These are phyloP conservation scores for Sphagnum tenellum DNA, from an alignment of 225 moss, liverwort and hornwort species.

Conservation along the genomic window DNA sequence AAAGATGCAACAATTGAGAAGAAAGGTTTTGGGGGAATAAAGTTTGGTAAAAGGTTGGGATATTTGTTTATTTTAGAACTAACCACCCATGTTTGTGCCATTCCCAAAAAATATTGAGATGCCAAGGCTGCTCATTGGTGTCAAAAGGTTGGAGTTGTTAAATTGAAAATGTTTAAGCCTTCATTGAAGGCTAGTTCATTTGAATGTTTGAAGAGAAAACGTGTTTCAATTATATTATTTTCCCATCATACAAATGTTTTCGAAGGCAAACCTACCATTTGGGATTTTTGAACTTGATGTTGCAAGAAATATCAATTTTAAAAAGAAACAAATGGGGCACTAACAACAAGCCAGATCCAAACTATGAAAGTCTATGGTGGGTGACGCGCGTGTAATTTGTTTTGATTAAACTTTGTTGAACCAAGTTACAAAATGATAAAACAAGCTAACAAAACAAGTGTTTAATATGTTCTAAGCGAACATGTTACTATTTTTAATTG, in stretches of 20 bases:
- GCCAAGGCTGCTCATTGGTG: too few species aligned
- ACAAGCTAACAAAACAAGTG: not conserved
- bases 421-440: not conserved
- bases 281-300: not conserved
- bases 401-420: not conserved
- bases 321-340: not conserved
- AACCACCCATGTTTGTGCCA: not conserved
- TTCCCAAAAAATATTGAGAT: too few species aligned
- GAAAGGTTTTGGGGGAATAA: not conserved
- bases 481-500: not conserved
- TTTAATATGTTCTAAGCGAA: not conserved
- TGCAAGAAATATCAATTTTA: not conserved
- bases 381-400: not conserved
- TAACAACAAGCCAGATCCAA: not conserved
- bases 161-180: not conserved
- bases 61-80: not conserved
- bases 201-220: not conserved
- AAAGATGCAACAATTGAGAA: not conserved
- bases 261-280: not conserved
- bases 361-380: constrained; percentile 1
- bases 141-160: not conserved
- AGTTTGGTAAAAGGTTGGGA: not conserved
- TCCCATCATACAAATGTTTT: not conserved
- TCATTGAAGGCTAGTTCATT: not conserved
- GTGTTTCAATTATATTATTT: not conserved